A percentile compares a stretch with the other conserved stretches of the same genome.
phyloP scores from a whole-genome alignment of 176 grass and related monocot genomes.

The Phyllostachys edulis region DNA sequence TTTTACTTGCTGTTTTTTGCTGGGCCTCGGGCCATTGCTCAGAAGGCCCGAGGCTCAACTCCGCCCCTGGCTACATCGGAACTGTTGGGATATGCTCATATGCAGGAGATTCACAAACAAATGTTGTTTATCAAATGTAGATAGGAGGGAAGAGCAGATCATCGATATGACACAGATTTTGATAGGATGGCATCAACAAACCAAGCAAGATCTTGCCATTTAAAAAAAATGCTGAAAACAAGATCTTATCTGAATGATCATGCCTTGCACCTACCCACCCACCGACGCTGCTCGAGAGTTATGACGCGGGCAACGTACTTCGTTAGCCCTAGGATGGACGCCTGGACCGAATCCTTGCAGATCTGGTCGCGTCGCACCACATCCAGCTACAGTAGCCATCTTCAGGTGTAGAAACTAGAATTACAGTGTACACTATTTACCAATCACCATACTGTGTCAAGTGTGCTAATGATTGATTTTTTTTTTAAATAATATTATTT shows the following conservation, averaged over 20 bases:
- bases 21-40: no score
- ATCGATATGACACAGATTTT: neutral
- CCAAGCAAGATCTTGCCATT: neutral
- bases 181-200: neutral
- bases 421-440: neutral
- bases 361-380: neutral
- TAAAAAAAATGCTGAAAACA: neutral
- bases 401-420: neutral
- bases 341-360: neutral
- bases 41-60: no score
- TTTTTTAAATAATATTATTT: no score
- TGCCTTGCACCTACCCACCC: slow-evolving; percentile 3
- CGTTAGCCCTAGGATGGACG: neutral
- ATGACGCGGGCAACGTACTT: neutral
- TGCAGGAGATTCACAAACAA: neutral
- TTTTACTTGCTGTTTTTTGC: no score
- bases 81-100: neutral
- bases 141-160: neutral
- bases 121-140: neutral
- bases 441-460: neutral
- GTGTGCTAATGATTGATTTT: neutral
- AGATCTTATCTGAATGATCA: slow-evolving; percentile 12
- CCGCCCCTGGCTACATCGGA: neutral
- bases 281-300: neutral
- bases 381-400: neutral